phyloP scores from a whole-genome alignment of 306 rosid genomes.

The Quercus suber region DNA sequence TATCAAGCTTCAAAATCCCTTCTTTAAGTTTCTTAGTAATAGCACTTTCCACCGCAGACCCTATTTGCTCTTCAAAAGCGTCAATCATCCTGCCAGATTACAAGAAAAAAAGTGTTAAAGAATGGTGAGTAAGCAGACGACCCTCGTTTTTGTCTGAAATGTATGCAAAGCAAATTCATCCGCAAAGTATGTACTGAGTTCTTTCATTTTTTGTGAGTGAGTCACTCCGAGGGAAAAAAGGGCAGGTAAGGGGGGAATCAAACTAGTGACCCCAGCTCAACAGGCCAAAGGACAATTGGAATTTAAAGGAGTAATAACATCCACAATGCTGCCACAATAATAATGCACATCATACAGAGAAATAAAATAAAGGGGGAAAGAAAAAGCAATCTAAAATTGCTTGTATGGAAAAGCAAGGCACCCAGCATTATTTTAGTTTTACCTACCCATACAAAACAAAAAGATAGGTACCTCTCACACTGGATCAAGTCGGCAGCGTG shows the following conservation, averaged over 20 bases:
- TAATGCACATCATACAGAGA: background rate
- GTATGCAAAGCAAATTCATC: background rate
- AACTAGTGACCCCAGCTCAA: background rate
- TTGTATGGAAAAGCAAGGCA: background rate
- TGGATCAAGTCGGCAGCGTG: no score
- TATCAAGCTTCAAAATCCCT: slow-evolving; percentile 70
- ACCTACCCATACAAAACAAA: background rate
- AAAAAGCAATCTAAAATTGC: background rate
- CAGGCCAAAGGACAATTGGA: background rate
- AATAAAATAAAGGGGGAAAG: background rate
- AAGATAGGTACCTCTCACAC: background rate
- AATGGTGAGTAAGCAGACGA: slow-evolving; percentile 12
- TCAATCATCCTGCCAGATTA: slow-evolving; percentile 60
- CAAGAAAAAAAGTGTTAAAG: slow-evolving; percentile 24
- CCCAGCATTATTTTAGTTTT: background rate
- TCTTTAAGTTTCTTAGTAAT: slow-evolving; percentile 61
- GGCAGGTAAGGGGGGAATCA: background rate
- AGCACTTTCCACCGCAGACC: slow-evolving; percentile 62
- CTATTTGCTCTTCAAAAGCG: slow-evolving; percentile 81
- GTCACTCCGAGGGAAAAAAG: background rate
- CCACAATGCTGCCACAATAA: background rate
- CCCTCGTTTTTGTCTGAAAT: slow-evolving; percentile 1
- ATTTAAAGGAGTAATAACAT: background rate
- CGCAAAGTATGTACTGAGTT: background rate
- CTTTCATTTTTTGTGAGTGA: background rate